Evolutionary conservation across 2,329 filamentous ascomycete genomes (phyloP), one percentile per base, ranked within the genome.

Genomic region (Fusarium sp.): DNA sequence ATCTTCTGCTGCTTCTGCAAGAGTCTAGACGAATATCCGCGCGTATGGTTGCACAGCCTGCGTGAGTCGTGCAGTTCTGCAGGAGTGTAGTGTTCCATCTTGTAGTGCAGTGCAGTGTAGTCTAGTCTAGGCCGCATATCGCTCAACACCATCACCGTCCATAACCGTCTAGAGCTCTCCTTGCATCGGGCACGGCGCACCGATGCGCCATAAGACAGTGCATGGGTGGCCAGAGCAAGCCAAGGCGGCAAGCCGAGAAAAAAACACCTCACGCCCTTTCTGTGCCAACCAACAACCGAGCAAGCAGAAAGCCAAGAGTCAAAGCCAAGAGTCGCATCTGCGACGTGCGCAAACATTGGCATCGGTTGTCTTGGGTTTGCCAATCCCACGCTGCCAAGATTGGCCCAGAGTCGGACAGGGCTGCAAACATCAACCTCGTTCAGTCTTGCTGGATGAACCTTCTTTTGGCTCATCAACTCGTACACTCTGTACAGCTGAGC

Each of bases 281-380:
- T 25, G 43, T 23, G 43, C 20, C 35, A 37, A 37, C 35, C 35
- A 37, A 37, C 35, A 37, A 18, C 35, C 14, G 35, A 37, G 35
- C 34, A 35, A 43, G 20, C 20, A 18, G 27, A 32, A 30, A 32
- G 48, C 56, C 59, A 41, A 73, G 67, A 73, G 52, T 27, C 43
- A 48, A 48, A 58, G 71, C 64, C 71, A 74, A 74, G 72, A 52
- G 32, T n/a, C 23, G 20, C 32, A 32, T 32, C 23, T 30, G 34
- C 59, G 57, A 41, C 57, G 59, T 64, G 37, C 70, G 18, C 25
- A 70, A 54, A 54, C 43, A 41, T 73, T 73, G 52, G 52, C 62
- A 62, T 73, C 72, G 72, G 72, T 60, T 67, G 68, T 58, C 68
- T 75, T 73, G 72, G 72, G 45, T 23, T 69, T 50, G 61, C 35